Base-by-base conservation (phyloP, 345 rosid genomes). In the Mangifera indica region DNA sequence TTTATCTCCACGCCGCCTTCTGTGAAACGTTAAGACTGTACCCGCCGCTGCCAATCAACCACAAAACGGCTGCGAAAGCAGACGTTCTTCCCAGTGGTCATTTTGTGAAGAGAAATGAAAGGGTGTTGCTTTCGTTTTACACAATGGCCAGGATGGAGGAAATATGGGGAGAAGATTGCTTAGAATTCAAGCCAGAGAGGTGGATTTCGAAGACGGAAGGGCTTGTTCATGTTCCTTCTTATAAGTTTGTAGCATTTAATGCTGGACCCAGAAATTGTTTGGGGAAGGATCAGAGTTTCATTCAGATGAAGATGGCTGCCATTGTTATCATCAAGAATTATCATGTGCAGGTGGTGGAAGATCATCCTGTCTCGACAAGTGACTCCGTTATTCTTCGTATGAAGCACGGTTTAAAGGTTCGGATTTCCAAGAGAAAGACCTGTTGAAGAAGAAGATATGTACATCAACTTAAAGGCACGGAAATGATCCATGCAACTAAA, bases 51-150 rank as follows among this genome's bases (percentile, higher is more conserved):
- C 78, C 82, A 0, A 12, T 75, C 14, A 53, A 82, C 55, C 69
- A 65, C 10, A 82, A 67, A 20, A 37, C 32, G 2, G 14, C 81
- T 3, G 44, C 64, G 18, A n/a, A 59, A 58, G 48, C 67, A 1
- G 84, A 81, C 37, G 22, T 42, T 34, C 77, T 81, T 32, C 79
- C 84, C 10, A 73, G 78, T 3, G 82, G 85, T 2, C 80, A 73
- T 11, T 52, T 0, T 11, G 57, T 78, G 8, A 7, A 62, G 5
- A n/a, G 20, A 6, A 73, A 62, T 37, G 26, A 71, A 0, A 62
- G 32, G 17, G 40, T 81, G 2, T 20, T 78, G 66, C 29, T 76
- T 11, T 76, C 72, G 1, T 11, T 62, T 10, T 79, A 44, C 29
- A 51, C 77, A 2, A 79, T 79, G 76, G 85, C 78, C 22, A 70